Conservation (phyloP, 2,329 filamentous ascomycete species). For the Arthrobotrys conoides region DNA sequence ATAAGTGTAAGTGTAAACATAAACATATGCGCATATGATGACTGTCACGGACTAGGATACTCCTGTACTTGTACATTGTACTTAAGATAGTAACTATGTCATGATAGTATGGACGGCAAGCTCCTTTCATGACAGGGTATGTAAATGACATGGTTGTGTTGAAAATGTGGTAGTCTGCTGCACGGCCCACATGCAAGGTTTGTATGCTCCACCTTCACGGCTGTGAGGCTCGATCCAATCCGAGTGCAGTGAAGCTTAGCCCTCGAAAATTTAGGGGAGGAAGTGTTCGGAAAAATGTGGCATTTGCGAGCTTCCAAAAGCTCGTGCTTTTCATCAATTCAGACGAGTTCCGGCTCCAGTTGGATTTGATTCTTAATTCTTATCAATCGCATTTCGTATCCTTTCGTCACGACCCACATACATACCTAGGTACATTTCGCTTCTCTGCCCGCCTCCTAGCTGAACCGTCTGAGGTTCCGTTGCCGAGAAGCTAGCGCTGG, state of each 20-base stretch:
- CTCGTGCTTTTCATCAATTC: slow-evolving; percentile 22
- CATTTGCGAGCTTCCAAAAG: slow-evolving; percentile 10
- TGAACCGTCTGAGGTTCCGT: slow-evolving; percentile 10
- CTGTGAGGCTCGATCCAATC: slow-evolving; percentile 42
- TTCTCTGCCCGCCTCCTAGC: slow-evolving; percentile 8
- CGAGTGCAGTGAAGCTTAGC: slow-evolving; percentile 18
- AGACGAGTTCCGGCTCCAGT: slow-evolving; percentile 6
- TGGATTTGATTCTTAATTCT: background rate
- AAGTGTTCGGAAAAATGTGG: slow-evolving; percentile 34
- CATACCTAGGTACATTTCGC: slow-evolving; percentile 25
- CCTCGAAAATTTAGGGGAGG: slow-evolving; percentile 26
- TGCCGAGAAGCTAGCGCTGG: slow-evolving; percentile 32
- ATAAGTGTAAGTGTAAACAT: background rate
- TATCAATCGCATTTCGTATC: slow-evolving; percentile 4
- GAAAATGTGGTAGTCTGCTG: slow-evolving; percentile 20
- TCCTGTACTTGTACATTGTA: background rate
- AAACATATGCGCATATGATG: background rate
- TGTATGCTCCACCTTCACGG: slow-evolving; percentile 38
- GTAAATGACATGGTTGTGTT: slow-evolving; percentile 35
- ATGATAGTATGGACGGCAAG: background rate
- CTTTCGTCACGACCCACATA: slow-evolving; percentile 35
- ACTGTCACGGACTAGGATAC: background rate
- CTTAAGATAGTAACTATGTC: too few species aligned
- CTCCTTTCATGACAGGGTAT: background rate
- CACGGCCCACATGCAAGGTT: slow-evolving; percentile 38